Percentiles rank a stretch among this genome's conserved stretches.
These are phyloP conservation scores for Plasmodium billcollinsi DNA, from an alignment of 169 alveolate species.

Conservation along the genomic window DNA sequence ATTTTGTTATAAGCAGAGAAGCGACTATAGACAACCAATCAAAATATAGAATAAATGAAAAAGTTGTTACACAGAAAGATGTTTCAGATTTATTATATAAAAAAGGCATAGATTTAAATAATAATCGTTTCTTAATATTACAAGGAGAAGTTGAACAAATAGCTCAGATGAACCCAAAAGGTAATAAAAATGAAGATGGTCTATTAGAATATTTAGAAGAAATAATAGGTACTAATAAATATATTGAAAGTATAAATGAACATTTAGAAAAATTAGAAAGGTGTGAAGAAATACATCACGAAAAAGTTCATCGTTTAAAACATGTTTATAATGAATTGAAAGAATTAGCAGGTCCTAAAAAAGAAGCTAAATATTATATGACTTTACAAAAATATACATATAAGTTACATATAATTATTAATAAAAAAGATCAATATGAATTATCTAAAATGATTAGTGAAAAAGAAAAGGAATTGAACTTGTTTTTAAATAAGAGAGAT, in stretches of 20 bases:
- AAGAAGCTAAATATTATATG: conserved; percentile 85
- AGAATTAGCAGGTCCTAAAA: conserved; percentile 85
- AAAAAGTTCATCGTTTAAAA: conserved; percentile 85
- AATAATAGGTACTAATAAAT: conserved; percentile 94
- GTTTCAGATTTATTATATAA: conserved; percentile 90
- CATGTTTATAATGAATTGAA: conserved; percentile 89
- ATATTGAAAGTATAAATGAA: conserved; percentile 84
- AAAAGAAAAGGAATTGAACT: conserved; percentile 78
- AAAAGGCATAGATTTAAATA: conserved; percentile 96
- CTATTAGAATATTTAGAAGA: conserved; percentile 97
- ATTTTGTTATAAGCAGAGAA: conserved; percentile 84
- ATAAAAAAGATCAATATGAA: conserved; percentile 78
- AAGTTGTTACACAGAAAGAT: conserved; percentile 92
- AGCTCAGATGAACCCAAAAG: conserved; percentile 98
- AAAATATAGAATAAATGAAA: conserved; percentile 89
- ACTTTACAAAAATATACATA: conserved; percentile 81
- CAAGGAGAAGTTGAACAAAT: conserved; percentile 99
- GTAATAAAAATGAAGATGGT: conserved; percentile 94
- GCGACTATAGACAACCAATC: conserved; percentile 84
- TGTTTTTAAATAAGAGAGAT: conserved; percentile 51
- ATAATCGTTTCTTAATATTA: conserved; percentile 93
- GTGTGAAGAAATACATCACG: conserved; percentile 87
- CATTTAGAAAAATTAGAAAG: conserved; percentile 83
- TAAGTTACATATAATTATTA: conserved; percentile 71
- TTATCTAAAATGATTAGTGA: conserved; percentile 50